Evolutionary conservation across 495 filamentous ascomycete species (phyloP), one percentile per base, ranked within the genome.

Genomic region (Aspergillus leporis): DNA sequence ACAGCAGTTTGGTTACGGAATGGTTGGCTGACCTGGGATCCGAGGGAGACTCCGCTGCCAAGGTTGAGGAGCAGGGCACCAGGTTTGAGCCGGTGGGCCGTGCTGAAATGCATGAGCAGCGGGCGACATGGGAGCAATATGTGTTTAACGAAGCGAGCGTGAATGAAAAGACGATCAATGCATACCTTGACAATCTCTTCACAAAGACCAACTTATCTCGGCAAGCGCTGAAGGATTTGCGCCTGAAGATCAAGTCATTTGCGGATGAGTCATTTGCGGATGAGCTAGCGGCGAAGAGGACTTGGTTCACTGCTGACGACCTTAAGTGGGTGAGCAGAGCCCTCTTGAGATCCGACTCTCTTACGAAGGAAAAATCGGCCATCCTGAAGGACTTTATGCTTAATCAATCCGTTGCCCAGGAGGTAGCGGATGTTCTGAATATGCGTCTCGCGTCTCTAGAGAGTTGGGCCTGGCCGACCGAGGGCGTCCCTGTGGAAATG

Each of bases 371-470:
- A 58, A 88, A 87, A 62, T 71, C 73, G 5, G 67, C 70, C 14
- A 80, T 83, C 5, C 62, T 89, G 40, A 82, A 80, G 58, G 85
- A 88, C 53, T 87, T 88, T 58, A 73, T 80, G 52, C 74, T 72
- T 28, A 86, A 85, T 56, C 65, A 76, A 0, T 71, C 80, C 22
- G 83, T 89, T 14, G 66, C 83, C 0, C 69, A 73, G 38, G 87
- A 90, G 59, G 78, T 90, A 5, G 79, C 78, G 1, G 85, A 90
- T 65, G 86, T 90, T 16, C 68, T 90, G 43, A 90, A 88, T 61
- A 86, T 90, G 84, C 75, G 86, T 13, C 78, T 88, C 46, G 74
- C 82, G 0, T 71, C 82, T 4, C 64, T 89, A 13, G 72, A 81
- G 0, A 79, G 71, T 21, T 90, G 87, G 87, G 68, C 70, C n/a